Base-by-base conservation (phyloP, 2,329 filamentous ascomycete species). In the Stemphylium vesicarium region DNA sequence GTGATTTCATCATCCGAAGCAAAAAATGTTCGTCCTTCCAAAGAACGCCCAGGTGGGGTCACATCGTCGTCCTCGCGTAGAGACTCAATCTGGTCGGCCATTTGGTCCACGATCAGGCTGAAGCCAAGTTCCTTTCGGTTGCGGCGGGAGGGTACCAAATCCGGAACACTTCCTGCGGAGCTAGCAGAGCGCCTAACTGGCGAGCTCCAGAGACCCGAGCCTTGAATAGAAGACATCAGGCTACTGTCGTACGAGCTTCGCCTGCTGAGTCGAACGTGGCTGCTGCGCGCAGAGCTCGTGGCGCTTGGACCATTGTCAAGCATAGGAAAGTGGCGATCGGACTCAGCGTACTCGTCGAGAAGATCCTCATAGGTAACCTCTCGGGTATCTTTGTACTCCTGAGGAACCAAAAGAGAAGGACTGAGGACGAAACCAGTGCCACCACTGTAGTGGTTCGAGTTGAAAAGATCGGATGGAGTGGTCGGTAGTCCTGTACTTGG, bases 221-320 rank as follows among this genome's bases (percentile, higher is more conserved):
- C 64, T 38, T 69, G 67, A 13, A 64, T 62, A 6, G 67, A 71
- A 6, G 82, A 83, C 47, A 82, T 73, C 36, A 83, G 77, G 58
- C 84, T 79, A 65, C 82, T 84, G 65, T 85, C 82, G 53, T 84
- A 82, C 4, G 82, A 85, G 66, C 81, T 83, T 60, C 80, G 81
- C 58, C 83, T 83, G 76, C 82, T 84, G 46, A 82, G 80, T 12
- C 79, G 79, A 2, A 81, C 80, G 51, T 77, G 78, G 61, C 81
- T 82, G 64, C 78, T 82, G 22, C 80, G 79, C 22, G 76, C 75
- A 6, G 78, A 77, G 42, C 77, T 76, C 33, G 76, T 74, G 44
- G 75, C 65, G 45, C 75, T 75, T 40, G 66, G 66, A 24, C 54
- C 71, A n/a, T 75, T 70, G 22, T 78, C 71, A 48, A 76, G 75